phyloP scores from a whole-genome alignment of 1,284 basidiomycete species.

The Fomitopsis palustris region DNA sequence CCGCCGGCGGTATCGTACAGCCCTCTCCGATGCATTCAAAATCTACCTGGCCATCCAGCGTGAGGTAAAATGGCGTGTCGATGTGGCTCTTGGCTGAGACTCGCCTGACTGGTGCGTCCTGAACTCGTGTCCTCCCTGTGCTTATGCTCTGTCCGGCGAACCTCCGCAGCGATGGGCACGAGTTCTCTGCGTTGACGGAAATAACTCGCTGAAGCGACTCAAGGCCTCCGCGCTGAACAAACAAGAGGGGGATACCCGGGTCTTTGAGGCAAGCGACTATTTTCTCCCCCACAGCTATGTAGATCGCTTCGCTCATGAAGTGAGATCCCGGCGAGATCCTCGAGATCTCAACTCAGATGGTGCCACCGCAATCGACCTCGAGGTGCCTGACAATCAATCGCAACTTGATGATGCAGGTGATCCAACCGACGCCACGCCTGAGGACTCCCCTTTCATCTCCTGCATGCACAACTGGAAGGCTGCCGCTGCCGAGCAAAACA shows the following conservation, averaged over 20 bases:
- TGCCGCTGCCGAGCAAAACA: constrained; percentile 26
- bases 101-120: constrained; percentile 23
- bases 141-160: constrained; percentile 12
- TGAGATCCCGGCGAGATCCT: no score
- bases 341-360: no score
- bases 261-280: constrained; percentile 18
- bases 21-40: constrained; percentile 26
- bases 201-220: constrained; percentile 32
- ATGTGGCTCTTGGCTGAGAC: constrained; percentile 17
- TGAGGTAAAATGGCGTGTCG: constrained; percentile 15
- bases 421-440: constrained; percentile 15
- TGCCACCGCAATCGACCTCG: no score
- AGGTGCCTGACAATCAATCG: no score
- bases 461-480: constrained; percentile 33
- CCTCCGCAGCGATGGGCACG: constrained; percentile 14
- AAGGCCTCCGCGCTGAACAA: constrained; percentile 3
- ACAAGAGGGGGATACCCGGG: constrained; percentile 13
- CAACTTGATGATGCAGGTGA: constrained; percentile 18
- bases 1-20: constrained; percentile 3
- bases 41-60: constrained; percentile 25
- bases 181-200: constrained; percentile 30
- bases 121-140: constrained; percentile 30
- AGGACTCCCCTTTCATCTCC: no score
- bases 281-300: constrained; percentile 23
- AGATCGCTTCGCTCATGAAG: constrained; percentile 30